Conservation (phyloP, 1,139 yeast species). For the Meyerozyma elateridarum region DNA sequence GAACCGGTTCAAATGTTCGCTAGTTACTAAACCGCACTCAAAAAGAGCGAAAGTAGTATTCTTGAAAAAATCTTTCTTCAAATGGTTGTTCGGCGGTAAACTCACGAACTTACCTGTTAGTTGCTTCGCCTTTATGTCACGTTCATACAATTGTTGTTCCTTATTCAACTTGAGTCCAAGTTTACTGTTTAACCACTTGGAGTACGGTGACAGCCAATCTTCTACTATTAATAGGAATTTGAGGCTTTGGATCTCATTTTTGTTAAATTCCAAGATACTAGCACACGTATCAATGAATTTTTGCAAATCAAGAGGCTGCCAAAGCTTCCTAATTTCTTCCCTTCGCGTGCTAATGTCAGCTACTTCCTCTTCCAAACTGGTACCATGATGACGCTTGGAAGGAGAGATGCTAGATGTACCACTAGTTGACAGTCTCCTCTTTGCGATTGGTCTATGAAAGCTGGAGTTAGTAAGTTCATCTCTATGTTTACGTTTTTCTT, state of each 20-base stretch:
- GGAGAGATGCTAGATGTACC: too few relatives aligned
- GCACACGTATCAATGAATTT: slow-evolving; percentile 20
- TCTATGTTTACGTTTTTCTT: slow-evolving; percentile 27
- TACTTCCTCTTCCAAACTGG: slow-evolving; percentile 6
- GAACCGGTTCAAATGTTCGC: slow-evolving; percentile 3
- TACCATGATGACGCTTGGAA: too few relatives aligned
- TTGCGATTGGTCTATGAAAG: slow-evolving; percentile 21
- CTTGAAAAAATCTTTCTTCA: slow-evolving; percentile 33
- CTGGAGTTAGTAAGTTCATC: slow-evolving; percentile 40
- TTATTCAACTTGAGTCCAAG: slow-evolving; percentile 27
- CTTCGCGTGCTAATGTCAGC: slow-evolving; percentile 22
- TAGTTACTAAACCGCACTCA: slow-evolving; percentile 40
- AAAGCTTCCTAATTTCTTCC: slow-evolving; percentile 30
- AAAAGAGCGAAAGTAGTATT: slow-evolving; percentile 37
- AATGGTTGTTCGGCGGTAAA: slow-evolving; percentile 33
- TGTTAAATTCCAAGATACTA: too few relatives aligned
- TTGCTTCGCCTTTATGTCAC: slow-evolving; percentile 19
- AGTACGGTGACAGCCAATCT: slow-evolving; percentile 36
- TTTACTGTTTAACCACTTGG: slow-evolving; percentile 46
- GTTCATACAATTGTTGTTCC: slow-evolving; percentile 25
- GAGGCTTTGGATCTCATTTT: too few relatives aligned
- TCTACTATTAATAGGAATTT: slow-evolving; percentile 40
- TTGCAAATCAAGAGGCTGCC: slow-evolving; percentile 36
- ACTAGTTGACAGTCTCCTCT: slow-evolving; percentile 19
- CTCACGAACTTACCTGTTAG: slow-evolving; percentile 27